phyloP scores from a whole-genome alignment of 2,329 filamentous ascomycete genomes.

The Rutstroemia sydowiana region DNA sequence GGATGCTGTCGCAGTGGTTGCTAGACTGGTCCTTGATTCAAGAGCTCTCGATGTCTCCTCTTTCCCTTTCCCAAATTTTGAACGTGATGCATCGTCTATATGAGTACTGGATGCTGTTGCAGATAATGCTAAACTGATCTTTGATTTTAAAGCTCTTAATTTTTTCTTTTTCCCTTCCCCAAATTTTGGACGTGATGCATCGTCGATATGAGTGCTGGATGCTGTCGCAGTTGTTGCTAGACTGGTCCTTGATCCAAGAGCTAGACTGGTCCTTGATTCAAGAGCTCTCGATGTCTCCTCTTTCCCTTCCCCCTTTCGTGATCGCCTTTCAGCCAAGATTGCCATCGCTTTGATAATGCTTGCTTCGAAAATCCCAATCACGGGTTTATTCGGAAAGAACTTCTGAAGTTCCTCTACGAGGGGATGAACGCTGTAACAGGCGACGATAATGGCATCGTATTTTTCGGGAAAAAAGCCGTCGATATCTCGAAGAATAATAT shows the following conservation, averaged over 20 bases:
- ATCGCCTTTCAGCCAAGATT: conserved; percentile 33
- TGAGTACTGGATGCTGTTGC: no score
- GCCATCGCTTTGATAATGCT: conserved; percentile 54
- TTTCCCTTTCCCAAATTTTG: no score
- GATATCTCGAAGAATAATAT: conserved; percentile 53
- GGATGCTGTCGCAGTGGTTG: no score
- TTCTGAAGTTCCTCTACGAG: conserved; percentile 57
- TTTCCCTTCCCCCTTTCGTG: conserved; percentile 27
- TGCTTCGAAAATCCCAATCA: conserved; percentile 84
- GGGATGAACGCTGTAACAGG: conserved; percentile 81
- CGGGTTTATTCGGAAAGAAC: conserved; percentile 39
- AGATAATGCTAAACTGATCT: no score
- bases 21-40: no score
- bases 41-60: not conserved
- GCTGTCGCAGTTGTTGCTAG: no score
- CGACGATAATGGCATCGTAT: conserved; percentile 75
- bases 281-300: not conserved
- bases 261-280: no score
- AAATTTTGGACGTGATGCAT: no score
- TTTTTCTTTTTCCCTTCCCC: conserved; percentile 16
- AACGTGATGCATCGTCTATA: no score
- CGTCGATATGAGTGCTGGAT: no score
- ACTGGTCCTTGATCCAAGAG: no score
- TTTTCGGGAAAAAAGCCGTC: conserved; percentile 33
- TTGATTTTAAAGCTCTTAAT: no score